phyloP scores from a whole-genome alignment of 83 land plant species.

The Thuja plicata region DNA sequence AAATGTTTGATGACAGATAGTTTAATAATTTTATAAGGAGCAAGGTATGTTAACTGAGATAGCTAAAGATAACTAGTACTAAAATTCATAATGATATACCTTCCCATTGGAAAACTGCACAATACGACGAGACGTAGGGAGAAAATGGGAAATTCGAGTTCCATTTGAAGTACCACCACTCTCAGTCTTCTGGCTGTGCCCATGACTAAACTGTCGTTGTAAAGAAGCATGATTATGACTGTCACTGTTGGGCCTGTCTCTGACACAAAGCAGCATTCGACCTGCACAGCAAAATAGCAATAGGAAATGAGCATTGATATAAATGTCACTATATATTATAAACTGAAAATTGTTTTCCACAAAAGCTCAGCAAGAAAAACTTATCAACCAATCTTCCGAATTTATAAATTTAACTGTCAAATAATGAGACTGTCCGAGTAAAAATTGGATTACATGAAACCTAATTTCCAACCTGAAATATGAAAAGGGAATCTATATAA shows the following conservation, averaged over 20 bases:
- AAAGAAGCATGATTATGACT: slow-evolving; percentile 70
- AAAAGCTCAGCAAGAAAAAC: not conserved
- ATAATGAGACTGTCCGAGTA: not conserved
- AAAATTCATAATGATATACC: slow-evolving; percentile 33
- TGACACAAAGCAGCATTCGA: slow-evolving; percentile 94
- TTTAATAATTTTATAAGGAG: not conserved
- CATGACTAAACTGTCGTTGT: slow-evolving; percentile 97
- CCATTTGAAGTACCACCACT: slow-evolving; percentile 55
- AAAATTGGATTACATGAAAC: no score
- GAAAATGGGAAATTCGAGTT: slow-evolving; percentile 88
- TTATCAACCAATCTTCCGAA: not conserved
- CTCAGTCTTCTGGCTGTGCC: slow-evolving; percentile 74
- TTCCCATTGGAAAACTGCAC: slow-evolving; percentile 98
- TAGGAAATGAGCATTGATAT: not conserved
- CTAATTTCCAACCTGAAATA: not conserved
- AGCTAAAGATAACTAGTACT: not conserved
- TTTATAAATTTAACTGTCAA: not conserved
- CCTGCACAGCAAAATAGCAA: slow-evolving; percentile 38
- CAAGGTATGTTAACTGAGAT: not conserved
- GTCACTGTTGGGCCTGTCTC: slow-evolving; percentile 76
- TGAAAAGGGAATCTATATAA: not conserved
- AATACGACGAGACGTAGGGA: slow-evolving; percentile 95
- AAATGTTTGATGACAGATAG: not conserved
- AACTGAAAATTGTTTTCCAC: not conserved
- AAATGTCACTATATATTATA: not conserved